Evolutionary conservation across 192 early-diverging fungal genomes (phyloP), one percentile per base, ranked within the genome.

Genomic region (Coemansia sp.): DNA sequence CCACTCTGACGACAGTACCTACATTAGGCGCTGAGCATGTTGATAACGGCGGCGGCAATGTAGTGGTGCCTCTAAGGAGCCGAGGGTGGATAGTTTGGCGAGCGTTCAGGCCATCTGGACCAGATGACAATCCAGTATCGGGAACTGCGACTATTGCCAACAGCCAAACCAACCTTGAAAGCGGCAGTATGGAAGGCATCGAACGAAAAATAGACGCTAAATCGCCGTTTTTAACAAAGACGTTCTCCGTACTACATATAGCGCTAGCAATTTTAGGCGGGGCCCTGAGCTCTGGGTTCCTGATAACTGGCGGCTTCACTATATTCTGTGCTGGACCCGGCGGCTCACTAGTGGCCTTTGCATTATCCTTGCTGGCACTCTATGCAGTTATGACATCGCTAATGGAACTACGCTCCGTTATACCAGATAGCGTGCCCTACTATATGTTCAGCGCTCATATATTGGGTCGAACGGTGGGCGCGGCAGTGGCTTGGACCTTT

Each of bases 341-440:
- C 2, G 72, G 72, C 17, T 61, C 66, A 3, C 45, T 74, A 8
- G 61, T 74, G 3, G 61, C 72, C 0, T 68, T 64, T 37, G 50
- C 59, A 3, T 21, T 74, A 16, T 16, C 66, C 3, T 16, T 68
- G 0, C 16, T 46, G 0, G 56, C 63, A 21, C 13, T 74, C 42
- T 74, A 74, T 16, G n/a, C 34, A n/a, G 72, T 64, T 1, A 74
- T 68, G 27, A 74, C 66, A 5, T 68, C 72, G 37, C 54, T 74
- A 17, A 68, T 68, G 72, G 72, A 74, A 29, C 42, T 74, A 39
- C 65, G 40, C 2, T 67, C 65, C 33, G 13, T 59, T 27, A 63
- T 73, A 61, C 72, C 72, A 3, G 45, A 45, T 3, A 40, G 45
- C 31, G 29, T 73, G 10, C 72, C 72, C 11, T 62, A 63, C 34